Evolutionary conservation across 2,329 filamentous ascomycete genomes (phyloP).

Genomic region (Fusarium sp.): DNA sequence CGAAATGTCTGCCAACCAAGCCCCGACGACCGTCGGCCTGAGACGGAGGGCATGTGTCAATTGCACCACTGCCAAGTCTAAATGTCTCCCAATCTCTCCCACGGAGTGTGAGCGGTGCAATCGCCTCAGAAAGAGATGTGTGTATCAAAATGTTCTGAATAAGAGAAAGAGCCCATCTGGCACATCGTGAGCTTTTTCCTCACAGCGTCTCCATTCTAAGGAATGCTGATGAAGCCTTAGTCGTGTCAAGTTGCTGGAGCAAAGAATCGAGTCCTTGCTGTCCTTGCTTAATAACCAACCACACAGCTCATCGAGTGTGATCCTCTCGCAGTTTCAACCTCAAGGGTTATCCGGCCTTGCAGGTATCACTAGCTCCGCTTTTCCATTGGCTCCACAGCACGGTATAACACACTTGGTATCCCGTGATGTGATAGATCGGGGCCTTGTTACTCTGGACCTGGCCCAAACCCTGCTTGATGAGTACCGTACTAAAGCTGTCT

Average conservation of each 20-base stretch:
- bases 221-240: background rate
- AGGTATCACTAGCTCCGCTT: background rate
- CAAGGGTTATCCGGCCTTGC: background rate
- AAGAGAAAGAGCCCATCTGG: background rate
- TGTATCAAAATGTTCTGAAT: background rate
- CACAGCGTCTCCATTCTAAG: background rate
- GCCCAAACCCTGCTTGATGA: conserved; percentile 2
- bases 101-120: conserved; percentile 29
- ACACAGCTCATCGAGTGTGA: background rate
- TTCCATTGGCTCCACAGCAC: background rate
- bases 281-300: background rate
- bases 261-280: background rate
- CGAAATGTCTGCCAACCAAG: background rate
- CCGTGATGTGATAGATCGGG: background rate
- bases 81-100: conserved; percentile 22
- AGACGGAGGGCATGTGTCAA: conserved; percentile 29
- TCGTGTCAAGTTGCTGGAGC: background rate
- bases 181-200: background rate
- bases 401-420: background rate
- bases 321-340: background rate
- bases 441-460: background rate
- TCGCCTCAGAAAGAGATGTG: conserved; percentile 17
- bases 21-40: background rate
- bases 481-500: background rate
- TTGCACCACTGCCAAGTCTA: conserved; percentile 26